Conservation (phyloP, 139 green algal species). For the Pedinophyceae sp. region DNA sequence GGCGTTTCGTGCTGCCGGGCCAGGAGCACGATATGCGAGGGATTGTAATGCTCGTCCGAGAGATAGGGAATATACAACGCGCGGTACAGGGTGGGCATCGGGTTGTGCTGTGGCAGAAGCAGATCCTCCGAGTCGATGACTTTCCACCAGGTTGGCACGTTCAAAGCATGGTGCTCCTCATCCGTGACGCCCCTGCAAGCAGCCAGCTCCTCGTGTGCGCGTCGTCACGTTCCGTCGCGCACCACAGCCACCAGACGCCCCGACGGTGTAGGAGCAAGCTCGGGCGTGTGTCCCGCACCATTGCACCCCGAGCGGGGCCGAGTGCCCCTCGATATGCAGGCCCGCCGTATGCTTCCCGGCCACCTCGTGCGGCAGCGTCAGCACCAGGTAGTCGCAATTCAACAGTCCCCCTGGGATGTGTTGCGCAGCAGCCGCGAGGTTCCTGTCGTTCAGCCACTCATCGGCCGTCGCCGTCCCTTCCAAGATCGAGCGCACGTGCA, state of each 20-base stretch:
- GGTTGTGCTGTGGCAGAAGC: slow-evolving; percentile 20
- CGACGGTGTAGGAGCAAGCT: too few species aligned
- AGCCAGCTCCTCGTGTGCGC: background rate
- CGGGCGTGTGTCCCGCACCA: too few species aligned
- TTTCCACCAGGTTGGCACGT: slow-evolving; percentile 11
- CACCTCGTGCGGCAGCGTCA: background rate
- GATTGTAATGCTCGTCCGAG: too few species aligned
- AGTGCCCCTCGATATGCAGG: slow-evolving; percentile 1
- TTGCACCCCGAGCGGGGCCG: too few species aligned
- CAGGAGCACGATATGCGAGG: too few species aligned
- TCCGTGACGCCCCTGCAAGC: too few species aligned
- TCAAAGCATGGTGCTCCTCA: background rate
- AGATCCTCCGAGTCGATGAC: slow-evolving; percentile 2
- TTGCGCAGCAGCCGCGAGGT: background rate
- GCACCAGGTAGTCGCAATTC: background rate
- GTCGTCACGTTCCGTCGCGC: background rate
- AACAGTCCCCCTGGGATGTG: background rate
- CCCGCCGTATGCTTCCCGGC: background rate
- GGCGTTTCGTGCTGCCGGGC: too few species aligned
- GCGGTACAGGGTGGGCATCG: slow-evolving; percentile 12
- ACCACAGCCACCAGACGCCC: too few species aligned
- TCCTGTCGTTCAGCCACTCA: background rate
- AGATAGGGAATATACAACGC: slow-evolving; percentile 35
- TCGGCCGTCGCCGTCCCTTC: too few species aligned
- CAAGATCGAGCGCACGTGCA: too few species aligned